Conservation (phyloP, 306 rosid genomes). For the Heteromeles arbutifolia region DNA sequence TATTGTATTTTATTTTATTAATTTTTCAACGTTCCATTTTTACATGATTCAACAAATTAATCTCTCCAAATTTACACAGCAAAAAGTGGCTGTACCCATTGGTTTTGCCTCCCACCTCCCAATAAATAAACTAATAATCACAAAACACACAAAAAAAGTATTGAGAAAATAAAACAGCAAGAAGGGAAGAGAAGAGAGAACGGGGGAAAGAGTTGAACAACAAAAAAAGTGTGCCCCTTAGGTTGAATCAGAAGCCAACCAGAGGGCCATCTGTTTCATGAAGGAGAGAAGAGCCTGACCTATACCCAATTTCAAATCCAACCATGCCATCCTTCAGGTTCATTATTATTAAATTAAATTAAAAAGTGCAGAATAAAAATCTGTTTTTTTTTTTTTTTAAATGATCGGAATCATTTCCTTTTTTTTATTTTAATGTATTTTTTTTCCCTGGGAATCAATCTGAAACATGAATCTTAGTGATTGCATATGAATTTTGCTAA, state of each 20-base stretch:
- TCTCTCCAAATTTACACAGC: too few relatives aligned
- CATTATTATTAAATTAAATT: background rate
- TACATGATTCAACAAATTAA: too few relatives aligned
- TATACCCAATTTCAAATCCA: constrained; percentile 7
- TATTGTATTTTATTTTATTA: too few relatives aligned
- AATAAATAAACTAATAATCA: background rate
- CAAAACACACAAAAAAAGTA: background rate
- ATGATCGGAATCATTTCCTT: background rate
- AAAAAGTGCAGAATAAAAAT: background rate
- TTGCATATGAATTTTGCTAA: background rate
- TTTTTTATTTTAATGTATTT: background rate
- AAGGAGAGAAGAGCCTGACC: background rate
- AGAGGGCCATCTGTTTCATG: constrained; percentile 12
- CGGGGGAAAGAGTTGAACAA: background rate
- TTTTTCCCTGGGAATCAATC: constrained; percentile 11
- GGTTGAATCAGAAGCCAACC: constrained; percentile 22
- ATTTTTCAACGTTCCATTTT: too few relatives aligned
- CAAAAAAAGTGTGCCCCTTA: background rate
- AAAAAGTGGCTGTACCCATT: background rate
- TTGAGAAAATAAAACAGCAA: background rate
- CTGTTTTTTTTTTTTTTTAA: background rate
- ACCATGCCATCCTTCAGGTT: constrained; percentile 32
- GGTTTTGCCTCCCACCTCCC: background rate
- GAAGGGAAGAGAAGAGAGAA: background rate
- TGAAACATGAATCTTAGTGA: background rate